Percentiles rank a stretch among this genome's conserved stretches.
Conservation (phyloP, 2,329 filamentous ascomycete genomes). For the Nothomitra cinnamomea region DNA sequence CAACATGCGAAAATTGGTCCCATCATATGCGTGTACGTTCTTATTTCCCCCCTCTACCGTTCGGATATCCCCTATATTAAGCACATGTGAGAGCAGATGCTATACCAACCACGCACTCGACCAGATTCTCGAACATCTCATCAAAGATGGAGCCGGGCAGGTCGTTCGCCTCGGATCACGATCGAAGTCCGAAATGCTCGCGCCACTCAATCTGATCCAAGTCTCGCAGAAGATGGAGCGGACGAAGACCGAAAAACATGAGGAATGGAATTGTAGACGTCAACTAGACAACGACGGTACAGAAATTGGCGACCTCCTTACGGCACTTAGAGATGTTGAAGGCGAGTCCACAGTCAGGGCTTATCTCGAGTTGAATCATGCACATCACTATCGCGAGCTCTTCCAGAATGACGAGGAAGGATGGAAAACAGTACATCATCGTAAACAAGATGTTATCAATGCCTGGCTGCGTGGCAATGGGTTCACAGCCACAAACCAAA, state of each 20-base stretch:
- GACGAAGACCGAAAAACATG: conserved; percentile 19
- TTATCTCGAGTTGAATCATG: conserved; percentile 11
- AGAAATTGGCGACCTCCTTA: conserved; percentile 5
- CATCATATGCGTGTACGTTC: conserved; percentile 27
- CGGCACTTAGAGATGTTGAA: conserved; percentile 5
- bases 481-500: neutral
- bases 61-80: neutral
- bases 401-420: conserved; percentile 12
- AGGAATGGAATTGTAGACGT: conserved; percentile 4
- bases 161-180: conserved; percentile 3
- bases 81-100: conserved; percentile 15
- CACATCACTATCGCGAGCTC: conserved; percentile 11
- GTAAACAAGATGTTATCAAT: conserved; percentile 1
- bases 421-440: conserved; percentile 9
- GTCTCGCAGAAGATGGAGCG: neutral
- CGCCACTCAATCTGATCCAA: neutral
- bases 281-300: neutral
- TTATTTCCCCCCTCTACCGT: neutral
- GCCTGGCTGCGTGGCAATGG: neutral
- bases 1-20: conserved; percentile 26
- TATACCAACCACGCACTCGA: conserved; percentile 29
- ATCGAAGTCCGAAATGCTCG: conserved; percentile 4
- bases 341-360: conserved; percentile 8
- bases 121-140: conserved; percentile 17
- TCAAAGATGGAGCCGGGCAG: conserved; percentile 9